Base-by-base conservation (phyloP, 2,329 filamentous ascomycete species). In the Penicillium sp. region DNA sequence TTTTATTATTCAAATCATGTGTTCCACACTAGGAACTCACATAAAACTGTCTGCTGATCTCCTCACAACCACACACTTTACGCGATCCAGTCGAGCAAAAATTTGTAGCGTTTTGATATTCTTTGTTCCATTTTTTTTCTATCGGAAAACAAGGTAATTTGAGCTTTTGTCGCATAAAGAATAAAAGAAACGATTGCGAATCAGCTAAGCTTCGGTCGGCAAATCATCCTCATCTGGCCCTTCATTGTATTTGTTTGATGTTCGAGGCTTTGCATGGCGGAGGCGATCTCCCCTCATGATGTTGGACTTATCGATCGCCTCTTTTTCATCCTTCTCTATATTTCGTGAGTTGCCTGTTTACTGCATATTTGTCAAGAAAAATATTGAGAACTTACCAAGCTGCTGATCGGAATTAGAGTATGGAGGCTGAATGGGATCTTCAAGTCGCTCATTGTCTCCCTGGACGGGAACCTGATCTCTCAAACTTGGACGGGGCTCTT, bases 391-490 rank as follows among this genome's bases (percentile, higher is more conserved):
- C 24, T 27, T 64, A 69, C 68, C 64, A 12, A 69, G 54, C 52
- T 68, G 65, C 36, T 64, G 33, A 32, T 67, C n/a, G n/a, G 56
- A 54, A 39, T 70, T 66, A 2, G 67, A 65, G 33, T 60, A 62
- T 4, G 61, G 62, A 5, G 68, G 65, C 52, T 70, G 64, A 30
- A 69, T 58, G 8, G 64, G 67, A 37, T 67, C 61, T 1, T 68
- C 65, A 30, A 48, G 55, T 3, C 17, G 13, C 15, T 49, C 51
- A 3, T 65, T 47, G 29, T 70, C 67, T 1, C 20, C 24, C 41
- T 65, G 59, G 2, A 69, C 56, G 8, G 65, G 66, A 6, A 67
- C 45, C 15, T 55, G 29, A 15, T 55, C 43, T 18, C 34, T 53
- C 20, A 63, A 17, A 10, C 52, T 29, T 4, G 37, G 13, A 3